Evolutionary conservation across 2,329 filamentous ascomycete genomes (phyloP).

Genomic region (Grosmannia huntii): DNA sequence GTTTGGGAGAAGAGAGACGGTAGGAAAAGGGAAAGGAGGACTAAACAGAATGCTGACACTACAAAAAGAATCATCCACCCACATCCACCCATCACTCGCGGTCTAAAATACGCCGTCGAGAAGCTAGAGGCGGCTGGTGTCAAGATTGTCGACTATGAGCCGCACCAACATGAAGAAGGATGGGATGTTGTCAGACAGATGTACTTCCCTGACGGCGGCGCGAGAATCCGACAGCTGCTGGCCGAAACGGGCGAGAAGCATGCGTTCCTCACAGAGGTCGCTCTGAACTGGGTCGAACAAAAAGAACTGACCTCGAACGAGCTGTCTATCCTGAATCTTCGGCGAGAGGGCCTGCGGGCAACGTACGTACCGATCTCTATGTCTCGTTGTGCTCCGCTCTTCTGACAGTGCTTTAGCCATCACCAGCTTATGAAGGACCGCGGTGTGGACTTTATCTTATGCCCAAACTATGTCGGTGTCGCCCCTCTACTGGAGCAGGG

Average conservation of each 20-base stretch:
- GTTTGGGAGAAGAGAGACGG: background rate
- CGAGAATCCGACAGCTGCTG: background rate
- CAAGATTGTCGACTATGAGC: background rate
- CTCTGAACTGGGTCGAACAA: background rate
- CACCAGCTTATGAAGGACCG: background rate
- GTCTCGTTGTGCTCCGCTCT: background rate
- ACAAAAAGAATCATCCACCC: background rate
- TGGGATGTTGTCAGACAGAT: background rate
- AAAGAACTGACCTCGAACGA: background rate
- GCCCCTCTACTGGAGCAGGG: background rate
- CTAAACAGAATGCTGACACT: too few species aligned
- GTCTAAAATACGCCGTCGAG: background rate
- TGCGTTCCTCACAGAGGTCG: background rate
- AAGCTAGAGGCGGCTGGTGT: background rate
- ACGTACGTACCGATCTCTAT: background rate
- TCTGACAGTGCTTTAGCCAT: background rate
- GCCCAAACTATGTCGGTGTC: background rate
- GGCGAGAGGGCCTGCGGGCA: background rate
- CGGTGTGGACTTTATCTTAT: slow-evolving; percentile 3
- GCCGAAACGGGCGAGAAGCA: background rate
- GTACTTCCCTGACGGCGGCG: slow-evolving; percentile 2
- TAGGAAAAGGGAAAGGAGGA: too few species aligned
- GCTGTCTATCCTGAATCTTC: background rate
- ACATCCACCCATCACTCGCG: background rate
- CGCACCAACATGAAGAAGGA: background rate